Evolutionary conservation across 495 filamentous ascomycete genomes (phyloP), one percentile per base, ranked within the genome.

Genomic region (Xylaria cubensis): DNA sequence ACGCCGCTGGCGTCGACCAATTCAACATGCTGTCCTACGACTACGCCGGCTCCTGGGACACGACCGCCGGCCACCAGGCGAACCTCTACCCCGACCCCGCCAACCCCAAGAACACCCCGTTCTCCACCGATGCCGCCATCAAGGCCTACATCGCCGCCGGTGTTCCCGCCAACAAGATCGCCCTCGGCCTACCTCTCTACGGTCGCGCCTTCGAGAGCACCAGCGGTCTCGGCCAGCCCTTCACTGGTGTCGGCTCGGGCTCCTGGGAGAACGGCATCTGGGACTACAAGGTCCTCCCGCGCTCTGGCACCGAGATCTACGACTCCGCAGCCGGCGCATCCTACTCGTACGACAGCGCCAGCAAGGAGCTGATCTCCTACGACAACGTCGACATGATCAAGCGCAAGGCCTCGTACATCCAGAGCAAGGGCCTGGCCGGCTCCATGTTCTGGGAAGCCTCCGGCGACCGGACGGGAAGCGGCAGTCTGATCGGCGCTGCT

Each of bases 381-480:
- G 95, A 97, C 74, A 93, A 87, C 10, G 83, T 85, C 0, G 84
- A 86, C 12, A 86, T 91, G 74, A 84, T 91, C 0, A 76, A 79
- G 62, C 41, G 73, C 55, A 98, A 97, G 84, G 90, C 88, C 6
- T 76, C 77, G 12, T 97, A 91, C 75, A 84, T 95, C 67, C 84
- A 85, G 78, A 70, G 81, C 50, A 83, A 84, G 70, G 87, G 88
- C 1, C 84, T 97, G 4, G 94, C 90, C 1, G 94, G 95, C 29
- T 89, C 86, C 3, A 97, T 97, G 93, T 97, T 92, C 88, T 98
- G 95, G 94, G 94, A 97, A 82, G 90, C 88, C 48, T 93, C 90
- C 72, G 89, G 84, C 15, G 95, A 97, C 81, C 88, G 87, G 76
- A 82, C 61, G 1, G 88, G 83, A 6, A 81, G 82, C n/a, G 86